Percentiles rank a stretch among this genome's conserved stretches.
These are phyloP conservation scores for Themeda triandra DNA, from an alignment of 176 grass and related monocot genomes.

Conservation along the genomic window DNA sequence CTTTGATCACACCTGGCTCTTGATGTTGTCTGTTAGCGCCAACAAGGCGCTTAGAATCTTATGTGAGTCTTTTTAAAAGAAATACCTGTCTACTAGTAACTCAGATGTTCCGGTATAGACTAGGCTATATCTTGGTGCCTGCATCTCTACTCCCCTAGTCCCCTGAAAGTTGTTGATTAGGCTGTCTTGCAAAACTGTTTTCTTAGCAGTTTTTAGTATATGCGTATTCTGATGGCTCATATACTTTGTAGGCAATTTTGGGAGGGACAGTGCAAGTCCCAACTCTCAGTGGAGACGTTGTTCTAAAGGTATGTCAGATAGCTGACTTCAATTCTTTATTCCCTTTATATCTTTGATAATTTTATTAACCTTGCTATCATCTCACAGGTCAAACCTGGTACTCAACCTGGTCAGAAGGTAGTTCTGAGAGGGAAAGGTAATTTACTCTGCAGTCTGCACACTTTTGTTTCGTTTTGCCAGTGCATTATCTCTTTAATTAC, in stretches of 20 bases:
- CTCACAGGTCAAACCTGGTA: constrained; percentile 81
- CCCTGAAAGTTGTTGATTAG: background rate
- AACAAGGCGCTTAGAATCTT: background rate
- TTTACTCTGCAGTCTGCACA: background rate
- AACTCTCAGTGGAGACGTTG: constrained; percentile 89
- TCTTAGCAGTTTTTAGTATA: background rate
- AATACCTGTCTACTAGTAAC: background rate
- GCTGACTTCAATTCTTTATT: background rate
- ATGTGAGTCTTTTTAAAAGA: background rate
- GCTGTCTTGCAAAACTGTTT: background rate
- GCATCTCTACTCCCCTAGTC: background rate
- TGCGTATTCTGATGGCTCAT: background rate
- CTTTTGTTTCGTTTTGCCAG: background rate
- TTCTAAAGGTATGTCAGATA: constrained; percentile 69
- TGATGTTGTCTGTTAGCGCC: background rate
- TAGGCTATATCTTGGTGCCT: background rate
- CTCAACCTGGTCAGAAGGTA: constrained; percentile 95
- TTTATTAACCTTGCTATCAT: background rate
- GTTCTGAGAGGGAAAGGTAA: constrained; percentile 98
- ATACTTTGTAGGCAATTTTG: constrained; percentile 66
- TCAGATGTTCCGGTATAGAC: background rate
- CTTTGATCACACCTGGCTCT: background rate
- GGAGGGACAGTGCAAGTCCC: constrained; percentile 96
- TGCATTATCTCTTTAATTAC: background rate
- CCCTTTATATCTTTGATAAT: constrained; percentile 1